Evolutionary conservation across 1,139 yeast genomes (phyloP).

Genomic region (Candida anutae): DNA sequence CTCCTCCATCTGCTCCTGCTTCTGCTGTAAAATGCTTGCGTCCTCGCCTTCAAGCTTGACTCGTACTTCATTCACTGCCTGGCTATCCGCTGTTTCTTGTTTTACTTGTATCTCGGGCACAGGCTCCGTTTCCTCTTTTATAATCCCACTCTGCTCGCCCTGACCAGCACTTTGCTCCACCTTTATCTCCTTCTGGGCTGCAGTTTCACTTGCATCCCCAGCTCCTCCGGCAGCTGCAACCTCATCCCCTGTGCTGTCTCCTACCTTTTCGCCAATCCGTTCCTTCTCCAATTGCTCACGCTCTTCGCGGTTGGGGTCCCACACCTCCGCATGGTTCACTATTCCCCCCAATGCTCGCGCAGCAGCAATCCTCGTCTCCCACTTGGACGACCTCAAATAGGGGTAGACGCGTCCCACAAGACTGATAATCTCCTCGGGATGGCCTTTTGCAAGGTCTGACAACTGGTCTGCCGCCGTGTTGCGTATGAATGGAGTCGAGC

Average conservation of each 20-base stretch:
- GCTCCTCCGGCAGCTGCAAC: conserved; percentile 1
- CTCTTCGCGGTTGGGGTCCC: conserved; percentile 73
- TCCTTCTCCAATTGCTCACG: not conserved
- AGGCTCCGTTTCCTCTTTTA: conserved; percentile 2
- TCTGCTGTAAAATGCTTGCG: conserved; percentile 25
- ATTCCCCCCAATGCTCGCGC: conserved; percentile 95
- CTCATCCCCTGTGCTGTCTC: not conserved
- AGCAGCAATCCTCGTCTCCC: conserved; percentile 96
- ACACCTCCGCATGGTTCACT: conserved; percentile 63
- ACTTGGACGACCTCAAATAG: conserved; percentile 67
- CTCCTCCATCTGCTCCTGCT: conserved; percentile 32
- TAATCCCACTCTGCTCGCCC: not conserved
- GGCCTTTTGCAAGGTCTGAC: conserved; percentile 87
- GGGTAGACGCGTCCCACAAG: conserved; percentile 88
- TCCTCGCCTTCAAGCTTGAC: conserved; percentile 14
- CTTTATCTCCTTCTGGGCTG: conserved; percentile 13
- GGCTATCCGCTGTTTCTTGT: conserved; percentile 8
- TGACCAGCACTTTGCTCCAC: too few relatives aligned
- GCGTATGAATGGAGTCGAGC: conserved; percentile 88
- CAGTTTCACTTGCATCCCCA: conserved; percentile 6
- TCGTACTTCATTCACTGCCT: conserved; percentile 7
- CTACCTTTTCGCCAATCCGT: not conserved
- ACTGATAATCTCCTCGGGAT: conserved; percentile 86
- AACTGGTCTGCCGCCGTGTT: conserved; percentile 97
- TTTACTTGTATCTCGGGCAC: too few relatives aligned